Base-by-base conservation (phyloP, 2,329 filamentous ascomycete genomes). In the Colletotrichum karsti region DNA sequence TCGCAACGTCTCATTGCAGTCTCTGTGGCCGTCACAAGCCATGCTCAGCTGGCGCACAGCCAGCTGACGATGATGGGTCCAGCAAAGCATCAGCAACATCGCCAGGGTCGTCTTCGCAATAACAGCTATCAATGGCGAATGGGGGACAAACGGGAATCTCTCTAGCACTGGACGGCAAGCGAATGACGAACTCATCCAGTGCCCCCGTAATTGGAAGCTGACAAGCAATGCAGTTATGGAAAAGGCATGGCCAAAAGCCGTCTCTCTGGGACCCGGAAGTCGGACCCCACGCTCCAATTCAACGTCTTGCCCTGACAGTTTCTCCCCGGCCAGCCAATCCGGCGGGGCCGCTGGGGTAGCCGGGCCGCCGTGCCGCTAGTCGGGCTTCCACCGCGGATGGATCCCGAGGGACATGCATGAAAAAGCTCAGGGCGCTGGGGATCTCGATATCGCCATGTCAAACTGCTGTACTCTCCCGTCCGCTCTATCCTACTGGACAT, bases 241-340 rank as follows among this genome's bases (percentile, higher is more conserved):
- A n/a, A 37, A 13, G 28, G 22, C 28, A 41, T n/a, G 35, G 28
- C 10, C 51, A 53, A 30, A 58, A 51, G 60, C 60, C 65, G 15
- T 48, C 15, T 18, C 22, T 44, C 53, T 59, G 65, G 65, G 39
- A 68, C 61, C 39, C 61, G 65, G 60, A 59, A 59, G 30, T 50
- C 65, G 53, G 30, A 18, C 60, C 46, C 65, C 61, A 59, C 48
- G 39, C 46, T 46, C 39, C 30, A 8, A 20, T 20, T 20, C n/a
- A n/a, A n/a, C n/a, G n/a, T n/a, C 22, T 33, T 30, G 30, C 24
- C 60, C 53, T 59, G 54, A 22, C 53, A 59, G 46, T 24, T 44
- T 53, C 60, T 48, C 50, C 18, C 37, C 39, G 44, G 46, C 54
- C 33, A 69, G 51, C 66, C 66, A 67, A 69, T 62, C 62, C 54